Conservation (phyloP, 2,329 filamentous ascomycete genomes). For the Phialocephala sp. region DNA sequence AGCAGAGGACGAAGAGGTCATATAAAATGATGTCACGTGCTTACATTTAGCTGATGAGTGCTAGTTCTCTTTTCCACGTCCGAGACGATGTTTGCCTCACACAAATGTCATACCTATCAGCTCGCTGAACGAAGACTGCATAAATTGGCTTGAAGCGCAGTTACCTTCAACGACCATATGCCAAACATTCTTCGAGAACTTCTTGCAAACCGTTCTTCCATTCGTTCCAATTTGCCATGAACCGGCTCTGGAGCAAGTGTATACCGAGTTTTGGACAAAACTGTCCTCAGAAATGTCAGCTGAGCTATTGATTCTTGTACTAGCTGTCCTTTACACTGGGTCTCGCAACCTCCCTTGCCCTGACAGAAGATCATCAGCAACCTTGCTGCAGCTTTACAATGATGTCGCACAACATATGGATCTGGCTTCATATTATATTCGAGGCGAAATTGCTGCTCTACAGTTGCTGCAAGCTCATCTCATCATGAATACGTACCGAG, state of each 20-base stretch:
- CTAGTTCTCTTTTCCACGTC: neutral
- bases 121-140: neutral
- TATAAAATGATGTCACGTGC: neutral
- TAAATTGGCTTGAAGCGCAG: constrained; percentile 1
- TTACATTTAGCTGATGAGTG: neutral
- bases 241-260: neutral
- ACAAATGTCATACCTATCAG: constrained; percentile 2
- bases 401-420: neutral
- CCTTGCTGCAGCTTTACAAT: neutral
- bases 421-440: constrained; percentile 11
- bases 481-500: constrained; percentile 20
- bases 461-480: constrained; percentile 23
- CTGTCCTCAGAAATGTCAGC: neutral
- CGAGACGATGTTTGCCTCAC: neutral
- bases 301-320: neutral
- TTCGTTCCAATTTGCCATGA: constrained; percentile 13
- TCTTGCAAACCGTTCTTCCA: constrained; percentile 12
- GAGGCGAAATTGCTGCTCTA: constrained; percentile 3
- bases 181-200: constrained; percentile 17
- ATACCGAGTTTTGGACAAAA: neutral
- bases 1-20: neutral
- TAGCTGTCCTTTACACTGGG: neutral
- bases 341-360: neutral
- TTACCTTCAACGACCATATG: constrained; percentile 12
- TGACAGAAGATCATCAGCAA: neutral